Evolutionary conservation across 139 green algal genomes (phyloP), one percentile per base, ranked within the genome.

Genomic region (Diplosphaera chodatii): DNA sequence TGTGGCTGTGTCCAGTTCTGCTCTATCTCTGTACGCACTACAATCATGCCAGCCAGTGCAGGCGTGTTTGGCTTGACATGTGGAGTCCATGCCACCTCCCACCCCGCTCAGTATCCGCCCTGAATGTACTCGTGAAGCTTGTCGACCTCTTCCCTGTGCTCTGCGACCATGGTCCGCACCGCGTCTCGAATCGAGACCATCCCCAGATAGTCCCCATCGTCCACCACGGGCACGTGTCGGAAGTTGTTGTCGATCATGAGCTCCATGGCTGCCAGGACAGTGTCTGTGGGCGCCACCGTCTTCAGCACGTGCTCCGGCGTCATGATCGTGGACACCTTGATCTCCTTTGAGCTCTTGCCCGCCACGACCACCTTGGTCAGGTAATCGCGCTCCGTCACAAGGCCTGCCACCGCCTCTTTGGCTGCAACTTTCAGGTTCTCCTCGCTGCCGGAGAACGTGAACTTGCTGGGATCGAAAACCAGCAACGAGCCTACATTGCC

Each of bases 321-420:
- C 83, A 88, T 88, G 56, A 88, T 77, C 3, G 87, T 78, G 16
- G 25, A 27, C 22, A 88, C 74, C 55, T 79, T 75, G 15, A 79
- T 76, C 59, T 32, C 71, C 48, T 66, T 78, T 2, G 69, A 81
- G 40, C 69, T 70, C 41, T 79, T 81, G 64, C 81, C 81, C 64
- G 78, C 70, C 23, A 88, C 83, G 28, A 84, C 78, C 28, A 88
- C 68, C 73, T 88, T 88, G 29, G 82, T 88, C 40, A 88, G 68
- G 70, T 88, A 88, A 69, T 88, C 83, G 74, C 83, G 75, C 75
- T 88, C 83, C 13, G 83, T 88, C n/a, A 88, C 67, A 66, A 88
- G 85, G 21, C 83, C 83, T 25, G 84, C 81, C 34, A 88, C 83
- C 5, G 83, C 78, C 33, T 88, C 83, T 22, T 48, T 65, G 48